Evolutionary conservation across 2,329 filamentous ascomycete genomes (phyloP), one percentile per base, ranked within the genome.

Genomic region (Fusarium sp.): DNA sequence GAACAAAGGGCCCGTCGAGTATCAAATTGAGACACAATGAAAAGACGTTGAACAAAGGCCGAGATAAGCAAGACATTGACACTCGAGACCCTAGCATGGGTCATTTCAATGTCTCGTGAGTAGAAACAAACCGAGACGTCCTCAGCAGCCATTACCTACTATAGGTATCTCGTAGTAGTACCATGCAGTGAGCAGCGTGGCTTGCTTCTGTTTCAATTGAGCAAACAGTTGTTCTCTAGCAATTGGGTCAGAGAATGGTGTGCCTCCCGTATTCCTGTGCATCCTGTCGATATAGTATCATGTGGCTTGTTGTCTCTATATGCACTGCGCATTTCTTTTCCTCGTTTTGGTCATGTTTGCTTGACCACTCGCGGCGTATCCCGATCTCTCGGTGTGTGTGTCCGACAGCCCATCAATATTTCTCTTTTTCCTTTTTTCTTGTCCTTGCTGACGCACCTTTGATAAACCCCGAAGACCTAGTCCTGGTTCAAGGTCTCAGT

Each of bases 241-340:
- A 45, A 31, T 36, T 39, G 20, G 20, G 44, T 38, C 18, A 17
- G 28, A 44, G 34, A 38, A 44, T 43, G 33, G 53, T 55, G 48
- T 50, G 58, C 39, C 44, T 39, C 28, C 54, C 24, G 42, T 66
- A 28, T 20, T 66, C 39, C 28, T 54, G 33, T 31, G 13, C 28
- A 10, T 28, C 7, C 26, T 28, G 26, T 9, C 3, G 7, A 28
- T 28, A n/a, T 28, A n/a, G 38, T 39, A 40, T 40, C 38, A 40
- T 40, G 38, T 40, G 38, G 38, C 56, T 34, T 45, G 22, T 17
- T 28, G 31, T 59, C 45, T n/a, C 44, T 46, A 54, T 39, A 40
- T 65, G 59, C 45, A 65, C 46, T 65, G 59, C 45, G 60, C 46
- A 45, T 66, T 68, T 65, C 54, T 38, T 31, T 42, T 62, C 42